phyloP scores from a whole-genome alignment of 495 filamentous ascomycete genomes.

The Xylaria cubensis region DNA sequence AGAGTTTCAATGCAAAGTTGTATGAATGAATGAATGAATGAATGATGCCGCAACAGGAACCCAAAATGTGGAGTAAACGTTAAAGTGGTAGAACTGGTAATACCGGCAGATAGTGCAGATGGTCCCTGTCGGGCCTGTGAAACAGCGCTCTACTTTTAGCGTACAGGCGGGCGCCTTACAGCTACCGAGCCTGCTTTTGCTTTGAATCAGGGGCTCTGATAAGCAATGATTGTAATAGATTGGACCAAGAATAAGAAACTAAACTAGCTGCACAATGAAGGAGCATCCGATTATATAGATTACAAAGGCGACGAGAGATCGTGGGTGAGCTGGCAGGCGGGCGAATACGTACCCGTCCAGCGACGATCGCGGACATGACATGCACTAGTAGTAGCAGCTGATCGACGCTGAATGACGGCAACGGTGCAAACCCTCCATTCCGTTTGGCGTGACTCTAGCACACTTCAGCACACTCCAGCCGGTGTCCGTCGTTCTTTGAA shows the following conservation, averaged over 20 bases:
- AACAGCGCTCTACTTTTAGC: background rate
- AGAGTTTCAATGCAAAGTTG: background rate
- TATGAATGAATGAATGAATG: background rate
- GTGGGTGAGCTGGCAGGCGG: background rate
- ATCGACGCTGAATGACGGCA: slow-evolving; percentile 5
- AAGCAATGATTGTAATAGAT: background rate
- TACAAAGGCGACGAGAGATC: background rate
- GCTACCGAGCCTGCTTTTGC: background rate
- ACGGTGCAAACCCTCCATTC: background rate
- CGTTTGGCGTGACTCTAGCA: slow-evolving; percentile 2
- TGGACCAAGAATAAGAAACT: background rate
- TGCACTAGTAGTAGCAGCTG: slow-evolving; percentile 3
- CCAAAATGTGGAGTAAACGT: slow-evolving; percentile 3
- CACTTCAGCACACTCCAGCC: background rate
- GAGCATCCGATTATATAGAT: slow-evolving; percentile 2
- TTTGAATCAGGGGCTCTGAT: background rate
- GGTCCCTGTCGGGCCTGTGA: background rate
- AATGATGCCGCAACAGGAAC: background rate
- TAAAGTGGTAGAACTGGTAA: slow-evolving; percentile 4
- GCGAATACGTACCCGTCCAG: background rate
- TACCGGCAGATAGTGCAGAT: background rate
- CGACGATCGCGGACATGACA: background rate
- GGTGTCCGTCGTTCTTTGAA: background rate
- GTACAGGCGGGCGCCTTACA: background rate
- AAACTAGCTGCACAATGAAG: background rate